Evolutionary conservation across 1,139 yeast species (phyloP).

Genomic region (Candida glucosophila): DNA sequence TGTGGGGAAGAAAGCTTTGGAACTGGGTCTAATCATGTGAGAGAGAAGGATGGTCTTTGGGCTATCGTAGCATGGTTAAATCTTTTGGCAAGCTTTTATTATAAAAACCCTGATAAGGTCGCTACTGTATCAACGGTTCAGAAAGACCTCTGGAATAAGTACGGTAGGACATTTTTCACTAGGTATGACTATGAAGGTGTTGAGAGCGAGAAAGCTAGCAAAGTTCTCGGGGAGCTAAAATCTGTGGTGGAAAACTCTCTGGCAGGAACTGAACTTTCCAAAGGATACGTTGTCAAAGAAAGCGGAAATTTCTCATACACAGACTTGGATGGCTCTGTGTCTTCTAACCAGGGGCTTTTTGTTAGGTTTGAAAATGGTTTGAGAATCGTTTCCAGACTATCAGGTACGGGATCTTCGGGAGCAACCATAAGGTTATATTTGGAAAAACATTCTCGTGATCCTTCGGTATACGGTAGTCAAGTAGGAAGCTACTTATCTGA

Average conservation of each 20-base stretch:
- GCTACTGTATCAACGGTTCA: conserved; percentile 76
- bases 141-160: conserved; percentile 78
- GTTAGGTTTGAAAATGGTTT: conserved; percentile 77
- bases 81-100: conserved; percentile 74
- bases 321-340: conserved; percentile 88
- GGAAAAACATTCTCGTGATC: conserved; percentile 71
- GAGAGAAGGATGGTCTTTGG: conserved; percentile 98
- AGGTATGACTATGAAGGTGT: conserved; percentile 92
- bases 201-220: conserved; percentile 62
- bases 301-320: conserved; percentile 90
- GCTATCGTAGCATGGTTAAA: conserved; percentile 97
- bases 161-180: conserved; percentile 97
- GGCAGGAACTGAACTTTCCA: conserved; percentile 36
- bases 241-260: conserved; percentile 24
- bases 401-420: conserved; percentile 98
- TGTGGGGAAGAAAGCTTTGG: conserved; percentile 99
- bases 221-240: conserved; percentile 54
- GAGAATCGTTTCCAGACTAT: conserved; percentile 81
- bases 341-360: conserved; percentile 85
- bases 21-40: conserved; percentile 93
- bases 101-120: conserved; percentile 41
- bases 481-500: conserved; percentile 66
- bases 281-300: conserved; percentile 49
- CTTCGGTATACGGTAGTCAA: conserved; percentile 33
- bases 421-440: conserved; percentile 92